Percentiles rank a stretch among this genome's conserved stretches.
Conservation (phyloP, 176 grass and related monocot genomes). For the Oryza australiensis region DNA sequence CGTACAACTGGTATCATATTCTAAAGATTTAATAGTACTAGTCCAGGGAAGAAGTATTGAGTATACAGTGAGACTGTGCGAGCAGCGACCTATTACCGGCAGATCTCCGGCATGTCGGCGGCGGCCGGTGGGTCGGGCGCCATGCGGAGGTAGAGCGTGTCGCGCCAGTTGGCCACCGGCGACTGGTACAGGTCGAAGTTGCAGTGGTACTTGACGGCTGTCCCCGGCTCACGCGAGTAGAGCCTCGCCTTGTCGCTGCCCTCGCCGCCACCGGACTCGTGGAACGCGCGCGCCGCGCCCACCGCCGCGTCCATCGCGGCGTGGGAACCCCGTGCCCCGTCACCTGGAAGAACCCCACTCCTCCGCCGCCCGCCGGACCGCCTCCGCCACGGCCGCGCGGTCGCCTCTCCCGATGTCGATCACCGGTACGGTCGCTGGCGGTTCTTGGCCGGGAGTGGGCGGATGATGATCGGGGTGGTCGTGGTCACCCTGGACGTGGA, state of each 20-base stretch:
- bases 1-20: not conserved
- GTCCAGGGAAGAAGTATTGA: not conserved
- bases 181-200: slow-evolving; percentile 66
- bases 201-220: slow-evolving; percentile 56
- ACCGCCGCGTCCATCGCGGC: slow-evolving; percentile 10
- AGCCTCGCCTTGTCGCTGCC: slow-evolving; percentile 53
- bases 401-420: slow-evolving; percentile 32
- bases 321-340: slow-evolving; percentile 44
- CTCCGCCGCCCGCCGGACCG: slow-evolving; percentile 18
- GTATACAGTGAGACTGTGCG: no score
- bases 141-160: slow-evolving; percentile 60
- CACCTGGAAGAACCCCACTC: slow-evolving; percentile 71
- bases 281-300: slow-evolving; percentile 39
- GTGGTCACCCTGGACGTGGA: not conserved
- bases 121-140: slow-evolving; percentile 49
- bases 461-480: no score
- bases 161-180: slow-evolving; percentile 56
- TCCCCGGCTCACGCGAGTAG: slow-evolving; percentile 50
- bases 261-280: slow-evolving; percentile 35
- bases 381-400: not conserved
- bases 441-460: no score
- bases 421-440: slow-evolving; percentile 15
- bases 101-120: slow-evolving; percentile 41
- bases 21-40: not conserved
- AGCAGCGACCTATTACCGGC: slow-evolving; percentile 24